Base-by-base conservation (phyloP, 192 early-diverging fungal species). In the Dissophora globulifera region DNA sequence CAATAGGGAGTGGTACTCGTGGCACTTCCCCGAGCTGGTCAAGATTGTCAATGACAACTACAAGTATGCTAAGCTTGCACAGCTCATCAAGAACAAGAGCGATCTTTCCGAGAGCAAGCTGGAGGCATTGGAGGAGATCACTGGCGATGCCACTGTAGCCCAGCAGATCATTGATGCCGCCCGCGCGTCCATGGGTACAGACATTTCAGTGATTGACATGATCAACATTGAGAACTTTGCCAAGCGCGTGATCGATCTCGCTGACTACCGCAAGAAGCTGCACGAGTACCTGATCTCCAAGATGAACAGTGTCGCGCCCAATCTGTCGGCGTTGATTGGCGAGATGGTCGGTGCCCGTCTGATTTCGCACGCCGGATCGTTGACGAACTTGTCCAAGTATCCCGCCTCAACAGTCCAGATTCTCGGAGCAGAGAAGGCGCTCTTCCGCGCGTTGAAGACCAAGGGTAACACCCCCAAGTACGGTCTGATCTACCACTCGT, bases 11-110 rank as follows among this genome's bases (percentile, higher is more conserved):
- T 99, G 98, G 98, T 99, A 99, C 84, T 93, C 92, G 57, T 99
- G 96, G 96, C 98, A 99, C 80, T 99, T 99, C 87, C 98, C 98
- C 31, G 96, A 99, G 86, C 82, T 99, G 52, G 90, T 94, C 79
- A 97, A 97, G 85, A 95, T 99, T 70, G 90, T 97, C 67, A 85
- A 83, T 65, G 96, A 99, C 86, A 96, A 97, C 80, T 88, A 87
- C 78, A 86, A 89, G 69, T 99, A 92, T 69, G 96, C 98, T 62
- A 89, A 90, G 59, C 90, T 98, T 58, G 91, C 88, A 59, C 92
- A 93, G 84, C 79, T 91, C 30, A 82, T 99, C 80, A 88, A 91
- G 81, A 97, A 98, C 91, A 99, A 99, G 85, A 78, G 82, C 49
- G 86, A 93, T 45, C 85, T 98, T 25, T 85, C 89, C 31, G 90